Base-by-base conservation (phyloP, 2,329 filamentous ascomycete species). In the Aspergillus proliferans region DNA sequence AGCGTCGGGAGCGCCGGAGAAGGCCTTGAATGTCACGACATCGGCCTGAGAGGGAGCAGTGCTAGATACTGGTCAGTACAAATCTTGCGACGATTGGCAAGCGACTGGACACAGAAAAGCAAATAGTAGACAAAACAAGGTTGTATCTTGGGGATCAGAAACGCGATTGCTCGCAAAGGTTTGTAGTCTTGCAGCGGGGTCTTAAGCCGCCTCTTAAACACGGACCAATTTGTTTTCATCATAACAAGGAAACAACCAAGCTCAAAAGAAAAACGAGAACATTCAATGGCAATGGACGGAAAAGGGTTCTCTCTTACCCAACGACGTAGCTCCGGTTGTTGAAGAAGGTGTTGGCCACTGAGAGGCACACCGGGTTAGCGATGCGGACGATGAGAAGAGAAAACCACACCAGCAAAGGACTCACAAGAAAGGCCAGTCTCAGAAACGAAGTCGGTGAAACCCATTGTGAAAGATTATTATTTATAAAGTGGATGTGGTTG, bases 121-220 rank as follows among this genome's bases (percentile, higher is more conserved):
- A 52, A 19, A 40, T 12, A 49, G n/a, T 24, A 36, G n/a, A 41
- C 26, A 21, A 48, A 40, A 8, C 18, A 22, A 22, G 19, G 19
- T 19, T 30, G 21, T 48, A 52, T 56, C 52, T 52, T 47, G 46
- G 55, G 55, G 48, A 65, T 89, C 86, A 91, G 87, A 88, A 79
- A 71, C 87, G 85, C 86, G 85, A 81, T 77, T 77, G 65, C 79
- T 78, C 80, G 81, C 84, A 78, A 83, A 81, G 80, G 78, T 53
- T 72, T 74, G 77, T 88, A 87, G 80, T 88, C 88, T 86, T 81
- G 70, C 76, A 74, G 83, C 84, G 86, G 87, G 78, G 86, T 91
- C 87, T 92, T 92, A 87, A 89, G 81, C 82, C 86, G 84, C 84
- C 85, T 92, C 86, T 82, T 88, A 84, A 92, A 93, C 87, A 92